Base-by-base conservation (phyloP, 1,284 basidiomycete genomes). In the Sparassis latifolia region DNA sequence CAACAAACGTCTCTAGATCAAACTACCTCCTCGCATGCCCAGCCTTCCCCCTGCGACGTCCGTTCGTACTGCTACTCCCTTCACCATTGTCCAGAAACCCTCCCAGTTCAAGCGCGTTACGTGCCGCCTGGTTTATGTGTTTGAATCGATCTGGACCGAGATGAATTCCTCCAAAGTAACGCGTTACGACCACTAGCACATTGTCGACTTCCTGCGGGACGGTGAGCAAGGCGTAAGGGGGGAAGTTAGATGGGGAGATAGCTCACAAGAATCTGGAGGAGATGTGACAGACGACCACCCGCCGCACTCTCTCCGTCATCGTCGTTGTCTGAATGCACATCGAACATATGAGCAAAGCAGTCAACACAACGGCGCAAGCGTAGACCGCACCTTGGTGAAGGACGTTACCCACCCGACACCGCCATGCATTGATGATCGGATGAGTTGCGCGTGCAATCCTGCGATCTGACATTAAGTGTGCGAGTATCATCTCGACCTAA, bases 281-380 rank as follows among this genome's bases (percentile, higher is more conserved):
- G 75, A 66, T 96, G 92, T 1, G 89, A 89, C 29, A 97, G 69
- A 2, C 93, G 79, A 33, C 86, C 82, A 4, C 94, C 93, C 5
- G 94, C 94, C 1, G 92, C 92, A 0, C 86, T 85, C 69, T 97
- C 94, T 1, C 92, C 91, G 55, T 97, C 90, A 55, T 97, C 94
- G 55, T 95, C 91, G 54, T 95, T 94, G 64, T 97, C 93, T 94
- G 55, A 37, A 47, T 41, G 35, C 35, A 37, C 35, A 37, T 37
- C 35, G 12, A 12, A 20, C 20, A 20, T 20, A 20, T 20, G 20
- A 20, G 20, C 20, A 20, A 20, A 20, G 20, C 20, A 20, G 20
- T 20, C 20, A 20, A 20, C 20, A 20, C 20, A 20, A 20, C 20
- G 20, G 20, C 20, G 20, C 35, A 7, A 12, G 35, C 12, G 6